A percentile compares a stretch with the other conserved stretches of the same genome.
These are phyloP conservation scores for Coemansia furcata DNA, from an alignment of 192 early-diverging fungal species.

Conservation along the genomic window DNA sequence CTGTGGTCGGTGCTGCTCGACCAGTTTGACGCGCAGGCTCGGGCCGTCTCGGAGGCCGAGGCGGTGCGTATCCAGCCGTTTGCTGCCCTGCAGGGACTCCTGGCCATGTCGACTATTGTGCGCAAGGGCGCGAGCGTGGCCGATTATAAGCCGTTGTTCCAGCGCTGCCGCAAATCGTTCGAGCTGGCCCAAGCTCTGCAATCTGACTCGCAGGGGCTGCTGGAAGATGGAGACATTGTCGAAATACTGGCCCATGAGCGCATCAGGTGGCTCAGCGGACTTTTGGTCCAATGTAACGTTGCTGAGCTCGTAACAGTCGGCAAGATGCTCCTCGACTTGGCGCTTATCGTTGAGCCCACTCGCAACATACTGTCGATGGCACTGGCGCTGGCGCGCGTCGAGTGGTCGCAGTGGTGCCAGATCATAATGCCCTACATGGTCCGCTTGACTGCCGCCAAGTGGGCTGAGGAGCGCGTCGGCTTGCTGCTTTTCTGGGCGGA, in stretches of 20 bases:
- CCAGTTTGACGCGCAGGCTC: constrained; percentile 28
- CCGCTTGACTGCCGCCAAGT: constrained; percentile 21
- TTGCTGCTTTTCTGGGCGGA: constrained; percentile 41
- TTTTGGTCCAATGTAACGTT: constrained; percentile 32
- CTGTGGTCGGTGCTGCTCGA: constrained; percentile 35
- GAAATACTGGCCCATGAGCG: constrained; percentile 23
- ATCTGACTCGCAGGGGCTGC: background rate
- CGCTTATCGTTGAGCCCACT: constrained; percentile 19
- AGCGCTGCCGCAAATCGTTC: constrained; percentile 35
- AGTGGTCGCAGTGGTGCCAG: constrained; percentile 72
- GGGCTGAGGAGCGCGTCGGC: constrained; percentile 7
- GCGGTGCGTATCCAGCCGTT: constrained; percentile 18
- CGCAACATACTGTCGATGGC: constrained; percentile 64
- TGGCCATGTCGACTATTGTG: constrained; percentile 25
- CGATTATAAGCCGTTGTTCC: constrained; percentile 33
- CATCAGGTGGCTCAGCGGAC: constrained; percentile 25
- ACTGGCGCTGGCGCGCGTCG: constrained; percentile 64
- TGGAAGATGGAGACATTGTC: background rate
- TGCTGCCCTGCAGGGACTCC: constrained; percentile 17
- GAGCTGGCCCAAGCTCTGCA: constrained; percentile 5
- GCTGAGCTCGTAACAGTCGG: constrained; percentile 33
- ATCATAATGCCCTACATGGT: constrained; percentile 73
- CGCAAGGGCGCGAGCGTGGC: constrained; percentile 47
- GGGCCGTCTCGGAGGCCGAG: background rate
- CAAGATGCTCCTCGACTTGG: constrained; percentile 34